These are phyloP conservation scores for Leptographium lundbergii DNA, from an alignment of 2,329 filamentous ascomycete genomes.

Conservation along the genomic window DNA sequence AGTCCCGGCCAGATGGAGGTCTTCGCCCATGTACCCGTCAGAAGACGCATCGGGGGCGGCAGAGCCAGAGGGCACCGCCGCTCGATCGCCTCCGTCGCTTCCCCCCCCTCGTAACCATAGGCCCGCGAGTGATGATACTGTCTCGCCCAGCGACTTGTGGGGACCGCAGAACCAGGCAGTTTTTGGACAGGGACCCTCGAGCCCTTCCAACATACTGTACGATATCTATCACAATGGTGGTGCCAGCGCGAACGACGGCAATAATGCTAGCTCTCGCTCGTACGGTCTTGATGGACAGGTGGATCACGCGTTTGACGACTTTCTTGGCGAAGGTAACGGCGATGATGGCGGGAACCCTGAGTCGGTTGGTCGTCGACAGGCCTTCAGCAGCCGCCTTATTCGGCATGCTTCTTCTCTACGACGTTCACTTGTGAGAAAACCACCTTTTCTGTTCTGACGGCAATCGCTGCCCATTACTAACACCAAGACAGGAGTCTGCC, in stretches of 20 bases:
- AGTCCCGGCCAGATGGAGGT: not conserved
- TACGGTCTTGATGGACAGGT: not conserved
- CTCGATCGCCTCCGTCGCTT: not conserved
- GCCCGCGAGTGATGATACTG: not conserved
- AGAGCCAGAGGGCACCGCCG: not conserved
- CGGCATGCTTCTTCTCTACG: not conserved
- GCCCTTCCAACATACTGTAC: not conserved
- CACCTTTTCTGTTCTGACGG: not conserved
- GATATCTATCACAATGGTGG: not conserved
- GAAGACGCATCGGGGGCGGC: not conserved
- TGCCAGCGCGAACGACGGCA: not conserved
- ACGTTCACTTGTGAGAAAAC: not conserved
- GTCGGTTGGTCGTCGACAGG: not conserved
- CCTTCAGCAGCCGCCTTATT: not conserved
- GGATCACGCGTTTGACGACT: not conserved
- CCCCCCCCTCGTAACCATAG: not conserved
- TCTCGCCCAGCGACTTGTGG: not conserved
- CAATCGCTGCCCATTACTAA: not conserved
- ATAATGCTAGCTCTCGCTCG: not conserved
- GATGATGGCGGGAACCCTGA: not conserved
- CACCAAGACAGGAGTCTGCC: not conserved
- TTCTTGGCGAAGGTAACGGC: not conserved
- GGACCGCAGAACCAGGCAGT: not conserved
- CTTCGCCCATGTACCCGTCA: not conserved
- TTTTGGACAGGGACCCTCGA: not conserved